Conservation (phyloP, 495 filamentous ascomycete species). For the Hypoxylon lenormandii region DNA sequence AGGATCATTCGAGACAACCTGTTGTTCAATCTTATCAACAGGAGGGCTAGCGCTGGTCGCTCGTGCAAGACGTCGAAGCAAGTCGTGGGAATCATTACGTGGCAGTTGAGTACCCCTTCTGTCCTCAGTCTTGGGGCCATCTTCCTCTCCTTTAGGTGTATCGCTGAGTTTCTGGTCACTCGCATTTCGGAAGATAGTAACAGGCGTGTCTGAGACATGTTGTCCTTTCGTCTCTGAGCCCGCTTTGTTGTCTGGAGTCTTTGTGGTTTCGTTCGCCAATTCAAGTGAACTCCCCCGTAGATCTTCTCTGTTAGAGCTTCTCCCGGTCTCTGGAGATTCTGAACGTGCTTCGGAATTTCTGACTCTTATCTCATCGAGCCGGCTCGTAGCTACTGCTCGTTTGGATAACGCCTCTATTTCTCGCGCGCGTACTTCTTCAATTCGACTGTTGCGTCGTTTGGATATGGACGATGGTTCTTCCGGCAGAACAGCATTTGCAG, state of each 20-base stretch:
- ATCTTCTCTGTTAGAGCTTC: conserved; percentile 17
- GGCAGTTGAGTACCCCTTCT: conserved; percentile 12
- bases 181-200: conserved; percentile 60
- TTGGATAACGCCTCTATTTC: conserved; percentile 71
- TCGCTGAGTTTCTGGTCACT: conserved; percentile 11
- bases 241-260: conserved; percentile 52
- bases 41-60: conserved; percentile 68
- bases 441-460: conserved; percentile 51
- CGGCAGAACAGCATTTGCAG: conserved; percentile 42
- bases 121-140: conserved; percentile 4
- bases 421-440: conserved; percentile 68
- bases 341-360: conserved; percentile 59
- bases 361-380: conserved; percentile 69
- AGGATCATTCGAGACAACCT: conserved; percentile 18
- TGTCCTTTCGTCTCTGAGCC: conserved; percentile 48
- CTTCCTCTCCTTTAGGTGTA: conserved; percentile 3
- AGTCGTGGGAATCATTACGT: conserved; percentile 71
- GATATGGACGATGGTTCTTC: conserved; percentile 32
- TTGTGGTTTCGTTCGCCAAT: conserved; percentile 30
- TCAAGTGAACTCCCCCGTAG: conserved; percentile 19
- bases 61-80: conserved; percentile 73
- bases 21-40: conserved; percentile 26
- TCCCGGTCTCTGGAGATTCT: conserved; percentile 44
- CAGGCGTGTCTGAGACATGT: conserved; percentile 60
- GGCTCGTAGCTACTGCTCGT: conserved; percentile 68